Base-by-base conservation (phyloP, 306 rosid species). In the Dryas drummondii region DNA sequence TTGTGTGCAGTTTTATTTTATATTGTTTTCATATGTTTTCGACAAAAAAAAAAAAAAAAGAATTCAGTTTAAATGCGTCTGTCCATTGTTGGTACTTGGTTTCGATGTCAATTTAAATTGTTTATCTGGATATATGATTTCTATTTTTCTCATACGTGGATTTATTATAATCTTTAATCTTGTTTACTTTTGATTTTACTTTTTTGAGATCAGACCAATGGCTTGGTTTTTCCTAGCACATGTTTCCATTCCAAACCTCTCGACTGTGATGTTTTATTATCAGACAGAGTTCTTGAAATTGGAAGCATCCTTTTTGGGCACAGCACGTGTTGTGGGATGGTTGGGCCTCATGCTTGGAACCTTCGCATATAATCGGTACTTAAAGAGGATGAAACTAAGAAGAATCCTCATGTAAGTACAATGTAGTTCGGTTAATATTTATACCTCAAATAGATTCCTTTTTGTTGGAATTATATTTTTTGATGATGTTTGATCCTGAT, bases 171-270 rank as follows among this genome's bases (percentile, higher is more conserved):
- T 70, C 71, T 61, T 78, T 74, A 78, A 71, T 63, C 56, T 60
- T 65, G 62, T 19, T 68, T 48, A 41, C 53, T 77, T 84, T 80
- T 50, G 64, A 75, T 77, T 69, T 76, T 72, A 13, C 70, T 81
- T 66, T 58, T 71, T 78, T 77, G 80, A 84, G 62, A 50, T 74
- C 83, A 92, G 97, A 79, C 90, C 97, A 63, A 89, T 92, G 96
- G 54, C 96, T 59, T 92, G 97, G 97, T 92, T 92, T 85, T 92
- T 91, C 86, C 85, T 89, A 71, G 93, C 97, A 72, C 89, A 82
- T 12, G 45, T 88, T 41, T 81, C 93, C 2, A 77, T 89, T 75
- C 97, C 97, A 19, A 81, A 88, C 82, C 91, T 92, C 69, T 85
- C 93, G 22, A 92, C 93, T 0, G 85, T 86, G 78, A 85, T 85